Base-by-base conservation (phyloP, 495 filamentous ascomycete genomes). In the Penicillium turbatum region DNA sequence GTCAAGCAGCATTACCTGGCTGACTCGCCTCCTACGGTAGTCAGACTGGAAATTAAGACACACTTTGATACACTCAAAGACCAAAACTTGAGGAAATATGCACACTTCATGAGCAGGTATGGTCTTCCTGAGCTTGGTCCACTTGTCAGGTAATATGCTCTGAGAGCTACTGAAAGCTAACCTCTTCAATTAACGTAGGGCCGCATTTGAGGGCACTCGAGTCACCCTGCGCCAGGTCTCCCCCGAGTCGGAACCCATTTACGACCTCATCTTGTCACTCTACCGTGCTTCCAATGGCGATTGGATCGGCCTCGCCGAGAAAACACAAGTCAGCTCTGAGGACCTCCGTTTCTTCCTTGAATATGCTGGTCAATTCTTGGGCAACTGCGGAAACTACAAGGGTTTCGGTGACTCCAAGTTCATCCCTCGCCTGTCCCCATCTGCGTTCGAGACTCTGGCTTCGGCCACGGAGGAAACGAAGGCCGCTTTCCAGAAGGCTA, bases 401-500 rank as follows among this genome's bases (percentile, higher is more conserved):
- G 87, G 87, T 27, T 96, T 97, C 59, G 93, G 93, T 31, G 93
- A 98, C 67, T 81, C 85, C 54, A 98, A 97, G 65, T 96, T 97
- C 68, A 83, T 98, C 48, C 93, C 93, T 8, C 79, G 92, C 37
- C 79, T 91, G 52, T 68, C 80, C 11, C 74, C 82, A 43, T 79
- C 82, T 15, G 79, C 80, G 29, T 79, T 98, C 50, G 79, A 83
- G 31, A 81, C 84, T 54, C 72, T 98, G n/a, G 85, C 88, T 17
- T 79, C 83, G 16, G 72, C 73, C 13, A 85, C 84, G 0, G 72
- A 79, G 7, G 72, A 76, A 42, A 83, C 84, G 3, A 78, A 83
- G 59, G 76, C 76, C 36, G 76, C 83, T 37, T 91, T 87, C 58
- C 75, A 87, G 56, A 83, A 82, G 46, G 70, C 72, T 19, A 76